A percentile compares a stretch with the other conserved stretches of the same genome.
Conservation (phyloP, 2,329 filamentous ascomycete genomes). For the Aspergillus brasiliensis region DNA sequence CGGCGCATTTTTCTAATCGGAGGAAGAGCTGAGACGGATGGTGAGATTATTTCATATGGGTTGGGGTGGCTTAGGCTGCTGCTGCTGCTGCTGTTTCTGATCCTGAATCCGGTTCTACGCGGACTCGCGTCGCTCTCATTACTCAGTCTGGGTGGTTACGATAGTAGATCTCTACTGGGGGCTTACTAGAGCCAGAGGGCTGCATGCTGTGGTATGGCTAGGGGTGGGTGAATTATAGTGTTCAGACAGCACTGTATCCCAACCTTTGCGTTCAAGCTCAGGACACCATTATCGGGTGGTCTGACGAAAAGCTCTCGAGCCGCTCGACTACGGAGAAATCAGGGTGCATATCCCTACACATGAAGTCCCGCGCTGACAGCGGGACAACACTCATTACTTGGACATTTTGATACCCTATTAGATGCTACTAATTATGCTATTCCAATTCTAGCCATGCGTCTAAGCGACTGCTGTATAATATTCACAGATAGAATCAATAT, state of each 20-base stretch:
- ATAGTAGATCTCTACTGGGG: too few species aligned
- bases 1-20: conserved; percentile 42
- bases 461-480: background rate
- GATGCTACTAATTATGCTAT: background rate
- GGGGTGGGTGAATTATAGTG: background rate
- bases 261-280: too few species aligned
- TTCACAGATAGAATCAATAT: conserved; percentile 57
- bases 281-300: too few species aligned
- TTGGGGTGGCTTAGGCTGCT: background rate
- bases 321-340: too few species aligned
- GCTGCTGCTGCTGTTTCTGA: background rate
- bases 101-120: background rate
- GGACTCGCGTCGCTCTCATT: background rate
- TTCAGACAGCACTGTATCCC: too few species aligned
- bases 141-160: too few species aligned
- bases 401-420: background rate
- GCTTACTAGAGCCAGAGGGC: too few species aligned
- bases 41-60: background rate
- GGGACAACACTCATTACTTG: too few species aligned
- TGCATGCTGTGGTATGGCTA: too few species aligned
- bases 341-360: too few species aligned
- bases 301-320: too few species aligned
- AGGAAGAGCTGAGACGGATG: background rate
- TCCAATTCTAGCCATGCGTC: background rate
- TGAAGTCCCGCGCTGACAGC: too few species aligned